phyloP scores from a whole-genome alignment of 2,329 filamentous ascomycete genomes.

The Penicillium sp. region DNA sequence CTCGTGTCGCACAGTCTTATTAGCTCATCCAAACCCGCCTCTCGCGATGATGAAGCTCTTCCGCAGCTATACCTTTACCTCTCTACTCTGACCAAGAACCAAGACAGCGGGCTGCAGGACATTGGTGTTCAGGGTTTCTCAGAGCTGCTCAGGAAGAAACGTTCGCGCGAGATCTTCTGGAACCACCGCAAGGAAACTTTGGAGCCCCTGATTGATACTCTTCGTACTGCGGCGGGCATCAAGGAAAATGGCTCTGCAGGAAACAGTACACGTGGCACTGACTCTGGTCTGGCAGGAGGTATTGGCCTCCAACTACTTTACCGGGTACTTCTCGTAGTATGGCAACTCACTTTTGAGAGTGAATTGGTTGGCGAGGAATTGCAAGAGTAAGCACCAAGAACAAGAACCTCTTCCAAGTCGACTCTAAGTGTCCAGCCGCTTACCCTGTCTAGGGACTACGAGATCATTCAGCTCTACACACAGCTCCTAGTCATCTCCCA shows the following conservation, averaged over 20 bases:
- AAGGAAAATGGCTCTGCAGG: constrained; percentile 63
- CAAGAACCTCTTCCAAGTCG: not conserved
- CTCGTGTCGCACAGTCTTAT: constrained; percentile 68
- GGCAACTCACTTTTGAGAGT: constrained; percentile 93
- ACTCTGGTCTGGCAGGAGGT: constrained; percentile 65
- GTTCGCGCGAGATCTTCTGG: constrained; percentile 84
- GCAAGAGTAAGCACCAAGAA: constrained; percentile 49
- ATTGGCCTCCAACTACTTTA: constrained; percentile 92
- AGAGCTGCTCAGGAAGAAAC: constrained; percentile 71
- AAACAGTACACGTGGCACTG: constrained; percentile 64
- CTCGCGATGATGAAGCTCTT: constrained; percentile 71
- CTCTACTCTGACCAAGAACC: constrained; percentile 75
- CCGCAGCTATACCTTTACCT: constrained; percentile 84
- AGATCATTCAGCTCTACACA: constrained; percentile 88
- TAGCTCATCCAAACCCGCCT: constrained; percentile 58
- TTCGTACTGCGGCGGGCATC: constrained; percentile 71
- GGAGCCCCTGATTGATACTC: constrained; percentile 75
- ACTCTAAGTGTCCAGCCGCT: constrained; percentile 5
- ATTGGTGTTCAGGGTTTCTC: constrained; percentile 94
- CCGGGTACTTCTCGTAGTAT: constrained; percentile 87
- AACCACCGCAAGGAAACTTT: constrained; percentile 82
- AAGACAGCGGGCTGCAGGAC: constrained; percentile 88
- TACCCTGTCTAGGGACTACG: constrained; percentile 68
- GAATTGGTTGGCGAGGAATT: constrained; percentile 71
- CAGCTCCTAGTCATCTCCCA: constrained; percentile 87